Evolutionary conservation across 2,329 filamentous ascomycete species (phyloP), one percentile per base, ranked within the genome.

Genomic region (Curvularia spicifera): DNA sequence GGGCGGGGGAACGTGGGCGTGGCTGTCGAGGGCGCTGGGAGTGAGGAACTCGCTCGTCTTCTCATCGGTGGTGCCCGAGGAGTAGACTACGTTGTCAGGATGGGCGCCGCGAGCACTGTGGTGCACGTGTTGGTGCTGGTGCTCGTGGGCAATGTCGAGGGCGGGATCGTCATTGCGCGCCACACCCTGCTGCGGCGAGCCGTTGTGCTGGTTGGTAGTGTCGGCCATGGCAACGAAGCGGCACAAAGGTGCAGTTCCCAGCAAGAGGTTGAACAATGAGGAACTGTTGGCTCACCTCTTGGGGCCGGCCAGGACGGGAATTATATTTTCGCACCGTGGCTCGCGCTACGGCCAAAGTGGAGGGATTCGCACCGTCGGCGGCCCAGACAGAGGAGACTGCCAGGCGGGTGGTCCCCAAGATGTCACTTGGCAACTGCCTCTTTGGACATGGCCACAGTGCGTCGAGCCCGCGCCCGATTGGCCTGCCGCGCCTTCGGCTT

Each of bases 21-120:
- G 69, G 64, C 80, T 77, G 64, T 82, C 80, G 45, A 60, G 67
- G 22, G 60, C 60, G 48, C 80, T 76, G 5, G 78, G 75, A 42
- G 73, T 60, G 13, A 73, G 70, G 28, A 78, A 71, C 13, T 69
- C 66, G 55, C 66, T 65, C 8, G 51, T 35, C 49, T 68, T 70
- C 50, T 78, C 76, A 31, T 66, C 56, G 9, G 76, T 78, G 20
- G 76, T 78, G 45, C 75, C 76, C 2, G 65, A 63, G 13, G 73
- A 69, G 66, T 78, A 79, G 56, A 69, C 70, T 33, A 69, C 54
- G 46, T 73, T 66, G 57, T 73, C 66, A 20, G 71, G 61, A 51
- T 71, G 68, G 47, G 67, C 70, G 9, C 73, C 75, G 47, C 60
- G 59, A 15, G 69, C 63, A 49, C 69, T 69, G 66, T 78, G 77